Evolutionary conservation across 2,329 filamentous ascomycete genomes (phyloP).

Genomic region (Aspergillus eucalypticola): DNA sequence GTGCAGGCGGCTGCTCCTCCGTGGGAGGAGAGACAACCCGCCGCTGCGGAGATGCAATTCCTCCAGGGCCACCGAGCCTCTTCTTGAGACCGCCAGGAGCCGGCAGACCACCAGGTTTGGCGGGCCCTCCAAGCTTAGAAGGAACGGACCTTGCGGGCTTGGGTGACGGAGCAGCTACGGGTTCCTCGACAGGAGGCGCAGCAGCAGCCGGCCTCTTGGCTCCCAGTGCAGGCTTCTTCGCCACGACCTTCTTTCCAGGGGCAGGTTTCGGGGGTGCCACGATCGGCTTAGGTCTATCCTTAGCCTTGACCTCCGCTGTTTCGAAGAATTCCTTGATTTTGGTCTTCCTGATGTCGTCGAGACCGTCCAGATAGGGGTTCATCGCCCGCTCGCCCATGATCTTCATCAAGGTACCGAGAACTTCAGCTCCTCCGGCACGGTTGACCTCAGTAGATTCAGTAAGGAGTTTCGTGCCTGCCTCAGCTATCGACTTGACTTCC

Average conservation of each 20-base stretch:
- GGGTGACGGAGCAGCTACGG: constrained; percentile 49
- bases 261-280: constrained; percentile 60
- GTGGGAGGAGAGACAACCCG: constrained; percentile 47
- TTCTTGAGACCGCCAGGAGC: constrained; percentile 45
- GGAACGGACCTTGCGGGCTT: constrained; percentile 44
- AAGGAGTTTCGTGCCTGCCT: constrained; percentile 82
- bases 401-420: constrained; percentile 94
- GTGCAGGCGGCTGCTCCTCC: constrained; percentile 46
- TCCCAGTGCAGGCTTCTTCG: constrained; percentile 53
- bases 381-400: constrained; percentile 96
- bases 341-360: constrained; percentile 92
- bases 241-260: constrained; percentile 57
- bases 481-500: constrained; percentile 83
- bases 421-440: constrained; percentile 85
- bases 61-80: constrained; percentile 45
- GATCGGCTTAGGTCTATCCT: constrained; percentile 84
- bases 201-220: constrained; percentile 52
- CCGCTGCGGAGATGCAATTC: constrained; percentile 43
- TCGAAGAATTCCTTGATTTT: constrained; percentile 95
- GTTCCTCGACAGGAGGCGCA: constrained; percentile 57
- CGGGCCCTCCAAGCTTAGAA: constrained; percentile 49
- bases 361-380: constrained; percentile 84
- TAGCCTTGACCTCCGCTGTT: constrained; percentile 78
- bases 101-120: constrained; percentile 44
- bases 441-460: constrained; percentile 85